phyloP scores from a whole-genome alignment of 169 alveolate genomes.

The Amoebophrya sp. region DNA sequence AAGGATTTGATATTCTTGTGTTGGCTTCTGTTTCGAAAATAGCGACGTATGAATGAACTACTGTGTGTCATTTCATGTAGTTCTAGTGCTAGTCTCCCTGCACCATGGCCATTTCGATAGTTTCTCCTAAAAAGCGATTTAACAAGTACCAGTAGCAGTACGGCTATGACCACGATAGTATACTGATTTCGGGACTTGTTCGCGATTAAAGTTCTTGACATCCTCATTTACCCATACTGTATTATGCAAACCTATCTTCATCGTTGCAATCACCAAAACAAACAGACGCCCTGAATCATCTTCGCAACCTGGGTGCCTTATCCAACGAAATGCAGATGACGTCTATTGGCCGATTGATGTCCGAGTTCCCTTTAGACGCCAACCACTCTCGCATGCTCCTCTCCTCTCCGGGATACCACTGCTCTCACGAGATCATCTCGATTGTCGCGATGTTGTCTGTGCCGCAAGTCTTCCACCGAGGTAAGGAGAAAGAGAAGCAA shows the following conservation, averaged over 20 bases:
- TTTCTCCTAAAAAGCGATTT: too few relatives aligned
- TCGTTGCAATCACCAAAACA: too few relatives aligned
- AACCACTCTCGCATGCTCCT: constrained; percentile 80
- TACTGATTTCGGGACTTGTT: too few relatives aligned
- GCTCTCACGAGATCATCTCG: constrained; percentile 78
- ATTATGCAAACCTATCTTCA: too few relatives aligned
- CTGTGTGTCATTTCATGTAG: too few relatives aligned
- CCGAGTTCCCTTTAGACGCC: constrained; percentile 95
- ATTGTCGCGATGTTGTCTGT: constrained; percentile 85
- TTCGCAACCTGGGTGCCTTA: constrained; percentile 88
- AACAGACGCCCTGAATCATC: constrained; percentile 81
- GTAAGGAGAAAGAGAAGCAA: constrained; percentile 65
- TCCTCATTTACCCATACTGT: too few relatives aligned
- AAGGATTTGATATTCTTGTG: not conserved
- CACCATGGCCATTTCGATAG: too few relatives aligned
- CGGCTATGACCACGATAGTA: too few relatives aligned
- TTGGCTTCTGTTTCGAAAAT: not conserved
- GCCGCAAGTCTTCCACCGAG: constrained; percentile 81
- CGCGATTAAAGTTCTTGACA: too few relatives aligned
- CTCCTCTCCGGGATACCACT: constrained; percentile 62
- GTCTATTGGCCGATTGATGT: constrained; percentile 82
- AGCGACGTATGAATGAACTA: too few relatives aligned
- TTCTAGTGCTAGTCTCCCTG: too few relatives aligned
- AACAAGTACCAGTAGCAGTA: too few relatives aligned
- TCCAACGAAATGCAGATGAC: constrained; percentile 95